phyloP scores from a whole-genome alignment of 2,329 filamentous ascomycete species.

The Colletotrichum shisoi region DNA sequence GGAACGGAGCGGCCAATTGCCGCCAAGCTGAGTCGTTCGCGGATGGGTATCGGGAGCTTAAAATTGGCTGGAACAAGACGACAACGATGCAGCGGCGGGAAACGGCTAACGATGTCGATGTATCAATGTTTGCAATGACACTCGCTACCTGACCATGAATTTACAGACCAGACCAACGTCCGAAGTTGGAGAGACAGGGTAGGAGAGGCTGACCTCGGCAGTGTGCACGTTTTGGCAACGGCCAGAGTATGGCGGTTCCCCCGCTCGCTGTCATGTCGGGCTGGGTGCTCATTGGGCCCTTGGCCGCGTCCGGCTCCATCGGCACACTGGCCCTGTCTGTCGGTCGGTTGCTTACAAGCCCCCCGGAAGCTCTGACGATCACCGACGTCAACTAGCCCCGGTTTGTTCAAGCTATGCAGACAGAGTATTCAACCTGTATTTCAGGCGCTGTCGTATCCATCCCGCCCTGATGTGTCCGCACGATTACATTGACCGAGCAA shows the following conservation, averaged over 20 bases:
- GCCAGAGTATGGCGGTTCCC: conserved; percentile 3
- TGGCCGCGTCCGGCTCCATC: conserved; percentile 21
- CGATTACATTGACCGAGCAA: neutral
- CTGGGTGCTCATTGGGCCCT: conserved; percentile 4
- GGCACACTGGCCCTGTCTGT: conserved; percentile 27
- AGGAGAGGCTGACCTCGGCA: neutral
- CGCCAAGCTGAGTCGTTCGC: conserved; percentile 21
- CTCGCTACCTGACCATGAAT: neutral
- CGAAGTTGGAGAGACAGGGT: neutral
- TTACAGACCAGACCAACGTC: neutral
- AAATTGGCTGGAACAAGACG: conserved; percentile 2
- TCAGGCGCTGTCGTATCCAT: neutral
- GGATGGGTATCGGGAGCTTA: conserved; percentile 4
- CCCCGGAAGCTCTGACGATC: conserved; percentile 28
- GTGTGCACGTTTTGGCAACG: conserved; percentile 13
- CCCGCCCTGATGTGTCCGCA: neutral
- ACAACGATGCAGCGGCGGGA: conserved; percentile 11
- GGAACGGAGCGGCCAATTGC: conserved; percentile 19
- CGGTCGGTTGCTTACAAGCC: neutral
- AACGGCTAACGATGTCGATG: conserved; percentile 17
- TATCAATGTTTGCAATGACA: neutral
- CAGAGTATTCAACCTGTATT: conserved; percentile 10
- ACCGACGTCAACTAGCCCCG: conserved; percentile 36
- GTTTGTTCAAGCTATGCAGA: conserved; percentile 7
- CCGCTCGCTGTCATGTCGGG: conserved; percentile 8